Base-by-base conservation (phyloP, 306 rosid species). In the Prunus mongolica region DNA sequence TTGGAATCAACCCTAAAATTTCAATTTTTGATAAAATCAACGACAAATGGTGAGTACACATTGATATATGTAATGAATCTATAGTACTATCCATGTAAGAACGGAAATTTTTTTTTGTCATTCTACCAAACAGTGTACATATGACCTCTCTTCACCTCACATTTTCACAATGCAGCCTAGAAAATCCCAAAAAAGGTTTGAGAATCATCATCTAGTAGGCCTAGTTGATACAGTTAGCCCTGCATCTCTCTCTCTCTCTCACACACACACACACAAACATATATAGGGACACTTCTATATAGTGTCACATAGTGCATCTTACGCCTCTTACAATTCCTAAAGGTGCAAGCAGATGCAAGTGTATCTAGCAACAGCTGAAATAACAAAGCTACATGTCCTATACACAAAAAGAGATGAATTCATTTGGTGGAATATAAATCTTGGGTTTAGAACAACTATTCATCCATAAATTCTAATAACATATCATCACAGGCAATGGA, bases 401-500 rank as follows among this genome's bases (percentile, higher is more conserved):
- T 60, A 25, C 32, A 38, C 51, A 65, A 15, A 65, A 44, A 65
- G 50, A 38, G 16, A 19, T 38, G 49, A 14, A 14, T 64, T 34
- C 51, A 71, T 8, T 52, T 15, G 47, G 8, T 54, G 65, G 69
- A 63, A 55, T 8, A 44, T 3, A 64, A 25, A 67, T 45, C 12
- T 30, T 57, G 28, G 45, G 57, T 76, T 61, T 41, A 67, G 24
- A 78, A 20, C 9, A 69, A 52, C 20, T 25, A 3, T 73, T 38
- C 66, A 1, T 67, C 41, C 20, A 62, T 25, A 15, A 3, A 50
- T 24, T 61, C 41, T 82, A 38, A 66, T 45, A 44, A 6, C 20
- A 46, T 78, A 55, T 70, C 47, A 67, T 50, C 52, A 30, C 79
- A 93, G 98, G 89, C 93, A 38, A 19, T 25, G 11, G 96, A 94